Evolutionary conservation across 805 yeast genomes (phyloP).

Genomic region (Hemisphaericaspora nanyangensis): DNA sequence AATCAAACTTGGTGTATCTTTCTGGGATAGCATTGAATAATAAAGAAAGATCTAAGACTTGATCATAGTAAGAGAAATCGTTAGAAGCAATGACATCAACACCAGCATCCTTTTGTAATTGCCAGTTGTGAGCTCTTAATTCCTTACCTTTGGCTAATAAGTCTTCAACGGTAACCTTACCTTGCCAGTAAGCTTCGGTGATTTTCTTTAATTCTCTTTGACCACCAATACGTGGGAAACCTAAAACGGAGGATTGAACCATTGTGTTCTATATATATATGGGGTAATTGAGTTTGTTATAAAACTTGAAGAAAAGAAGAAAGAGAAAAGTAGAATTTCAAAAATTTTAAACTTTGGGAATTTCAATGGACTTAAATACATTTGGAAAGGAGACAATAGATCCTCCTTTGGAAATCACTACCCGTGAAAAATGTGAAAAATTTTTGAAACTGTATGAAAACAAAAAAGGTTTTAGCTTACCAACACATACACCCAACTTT

Average conservation of each 20-base stretch:
- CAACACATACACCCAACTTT: no score
- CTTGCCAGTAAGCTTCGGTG: slow-evolving; percentile 98
- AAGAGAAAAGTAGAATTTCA: neutral
- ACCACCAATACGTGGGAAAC: slow-evolving; percentile 99
- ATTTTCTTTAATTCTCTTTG: slow-evolving; percentile 98
- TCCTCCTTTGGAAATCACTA: no score
- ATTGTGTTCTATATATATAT: slow-evolving; percentile 35
- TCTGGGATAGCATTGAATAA: slow-evolving; percentile 96
- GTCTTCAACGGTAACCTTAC: slow-evolving; percentile 84
- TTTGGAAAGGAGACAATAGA: neutral
- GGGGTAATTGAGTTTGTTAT: neutral
- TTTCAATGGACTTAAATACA: slow-evolving; percentile 1
- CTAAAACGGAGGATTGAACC: slow-evolving; percentile 97
- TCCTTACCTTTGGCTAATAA: slow-evolving; percentile 90
- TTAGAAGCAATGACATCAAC: slow-evolving; percentile 96
- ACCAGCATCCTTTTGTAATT: slow-evolving; percentile 94
- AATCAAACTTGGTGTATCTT: slow-evolving; percentile 88
- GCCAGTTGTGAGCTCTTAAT: slow-evolving; percentile 95
- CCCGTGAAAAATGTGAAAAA: neutral
- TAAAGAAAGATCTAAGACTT: slow-evolving; percentile 86
- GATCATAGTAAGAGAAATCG: slow-evolving; percentile 98
- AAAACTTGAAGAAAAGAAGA: neutral
- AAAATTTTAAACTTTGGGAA: slow-evolving; percentile 2
- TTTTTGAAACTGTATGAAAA: neutral
- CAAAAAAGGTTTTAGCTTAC: no score